These are phyloP conservation scores for Candida wancherniae DNA, from an alignment of 805 yeast genomes.

Conservation along the genomic window DNA sequence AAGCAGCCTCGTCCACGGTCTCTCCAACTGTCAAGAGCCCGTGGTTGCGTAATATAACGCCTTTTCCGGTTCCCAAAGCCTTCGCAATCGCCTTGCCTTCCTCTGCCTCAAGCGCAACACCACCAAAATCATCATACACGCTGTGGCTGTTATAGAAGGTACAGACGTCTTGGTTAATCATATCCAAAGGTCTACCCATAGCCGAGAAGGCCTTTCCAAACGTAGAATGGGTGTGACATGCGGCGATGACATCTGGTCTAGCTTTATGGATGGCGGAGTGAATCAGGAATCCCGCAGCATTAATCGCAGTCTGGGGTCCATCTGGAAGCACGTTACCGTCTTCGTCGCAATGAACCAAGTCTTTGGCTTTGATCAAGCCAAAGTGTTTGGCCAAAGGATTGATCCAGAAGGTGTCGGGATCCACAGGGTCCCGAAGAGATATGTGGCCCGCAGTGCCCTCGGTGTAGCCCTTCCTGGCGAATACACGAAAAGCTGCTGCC, in stretches of 20 bases:
- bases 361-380: conserved; percentile 34
- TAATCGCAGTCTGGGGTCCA: conserved; percentile 51
- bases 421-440: conserved; percentile 77
- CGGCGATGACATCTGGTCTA: conserved; percentile 67
- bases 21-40: conserved; percentile 67
- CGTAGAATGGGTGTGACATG: conserved; percentile 65
- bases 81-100: conserved; percentile 61
- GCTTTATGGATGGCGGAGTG: conserved; percentile 65
- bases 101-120: conserved; percentile 63
- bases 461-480: conserved; percentile 70
- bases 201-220: conserved; percentile 63
- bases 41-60: conserved; percentile 64
- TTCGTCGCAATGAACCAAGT: conserved; percentile 48
- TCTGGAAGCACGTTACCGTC: conserved; percentile 58
- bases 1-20: conserved; percentile 74
- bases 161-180: conserved; percentile 78
- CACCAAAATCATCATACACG: conserved; percentile 69
- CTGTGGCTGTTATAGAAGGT: conserved; percentile 59
- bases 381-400: conserved; percentile 84
- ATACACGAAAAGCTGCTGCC: conserved; percentile 82
- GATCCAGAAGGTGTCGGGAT: conserved; percentile 81
- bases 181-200: conserved; percentile 64
- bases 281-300: conserved; percentile 67
- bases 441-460: conserved; percentile 87
- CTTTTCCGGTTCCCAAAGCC: conserved; percentile 56